phyloP scores from a whole-genome alignment of 202 grass and related monocot genomes.

The Panicum virgatum region DNA sequence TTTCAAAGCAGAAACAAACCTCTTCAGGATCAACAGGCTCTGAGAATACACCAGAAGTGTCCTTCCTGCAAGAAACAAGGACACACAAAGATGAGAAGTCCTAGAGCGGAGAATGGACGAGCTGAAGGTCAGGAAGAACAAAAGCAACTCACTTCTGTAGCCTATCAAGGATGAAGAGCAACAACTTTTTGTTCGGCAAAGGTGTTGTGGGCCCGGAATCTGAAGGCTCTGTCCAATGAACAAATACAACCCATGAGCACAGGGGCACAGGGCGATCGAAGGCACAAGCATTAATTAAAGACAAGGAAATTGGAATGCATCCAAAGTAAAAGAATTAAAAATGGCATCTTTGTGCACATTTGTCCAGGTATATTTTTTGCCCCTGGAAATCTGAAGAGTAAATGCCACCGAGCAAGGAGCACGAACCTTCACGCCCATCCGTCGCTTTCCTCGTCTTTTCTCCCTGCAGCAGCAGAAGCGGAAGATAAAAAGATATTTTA shows the following conservation, averaged over 20 bases:
- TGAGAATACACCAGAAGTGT: slow-evolving; percentile 76
- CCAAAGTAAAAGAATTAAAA: slow-evolving; percentile 50
- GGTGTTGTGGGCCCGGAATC: slow-evolving; percentile 86
- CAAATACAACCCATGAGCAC: slow-evolving; percentile 37
- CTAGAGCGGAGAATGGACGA: neutral
- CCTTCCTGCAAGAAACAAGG: slow-evolving; percentile 69
- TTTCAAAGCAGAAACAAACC: slow-evolving; percentile 47
- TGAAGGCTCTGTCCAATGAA: slow-evolving; percentile 61
- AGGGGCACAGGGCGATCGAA: slow-evolving; percentile 38
- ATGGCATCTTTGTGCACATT: slow-evolving; percentile 53
- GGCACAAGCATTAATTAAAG: slow-evolving; percentile 54
- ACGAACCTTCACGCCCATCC: slow-evolving; percentile 72
- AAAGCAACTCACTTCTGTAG: slow-evolving; percentile 86
- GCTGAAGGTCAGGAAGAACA: slow-evolving; percentile 20
- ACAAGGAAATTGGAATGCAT: slow-evolving; percentile 40
- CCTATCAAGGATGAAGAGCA: slow-evolving; percentile 83
- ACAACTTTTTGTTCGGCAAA: slow-evolving; percentile 93
- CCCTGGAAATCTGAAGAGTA: slow-evolving; percentile 49
- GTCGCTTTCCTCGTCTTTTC: slow-evolving; percentile 79
- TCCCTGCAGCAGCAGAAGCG: slow-evolving; percentile 44
- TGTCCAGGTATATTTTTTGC: slow-evolving; percentile 32
- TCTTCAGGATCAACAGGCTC: slow-evolving; percentile 83
- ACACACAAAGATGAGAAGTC: slow-evolving; percentile 7
- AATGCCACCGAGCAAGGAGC: slow-evolving; percentile 52
- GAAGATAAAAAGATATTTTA: slow-evolving; percentile 21